A percentile compares a stretch with the other conserved stretches of the same genome.
These are phyloP conservation scores for Aspergillus haitiensis DNA, from an alignment of 495 filamentous ascomycete genomes.

Conservation along the genomic window DNA sequence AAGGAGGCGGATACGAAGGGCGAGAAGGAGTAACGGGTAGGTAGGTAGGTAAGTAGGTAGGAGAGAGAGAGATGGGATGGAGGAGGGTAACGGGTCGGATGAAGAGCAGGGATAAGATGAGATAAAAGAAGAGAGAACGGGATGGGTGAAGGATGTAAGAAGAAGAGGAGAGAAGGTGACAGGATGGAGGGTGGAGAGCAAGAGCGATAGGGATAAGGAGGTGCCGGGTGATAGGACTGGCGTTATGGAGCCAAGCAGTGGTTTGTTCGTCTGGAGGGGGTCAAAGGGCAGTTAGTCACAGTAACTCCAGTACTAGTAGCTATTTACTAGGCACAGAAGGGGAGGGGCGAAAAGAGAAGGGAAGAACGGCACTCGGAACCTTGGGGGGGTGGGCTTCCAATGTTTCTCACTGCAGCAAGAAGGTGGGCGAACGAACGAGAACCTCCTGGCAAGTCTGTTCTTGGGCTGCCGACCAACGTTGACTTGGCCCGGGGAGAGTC, in stretches of 20 bases:
- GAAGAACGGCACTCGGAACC: slow-evolving; percentile 25
- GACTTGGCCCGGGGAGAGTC: slow-evolving; percentile 6
- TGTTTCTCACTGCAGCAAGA: slow-evolving; percentile 17
- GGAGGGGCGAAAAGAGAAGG: slow-evolving; percentile 26
- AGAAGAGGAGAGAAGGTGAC: slow-evolving; percentile 19
- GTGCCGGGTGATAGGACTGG: slow-evolving; percentile 19
- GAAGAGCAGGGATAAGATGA: slow-evolving; percentile 22
- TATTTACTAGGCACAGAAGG: too few relatives aligned
- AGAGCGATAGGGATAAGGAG: slow-evolving; percentile 29
- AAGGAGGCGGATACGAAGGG: not conserved
- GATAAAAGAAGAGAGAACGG: slow-evolving; percentile 31
- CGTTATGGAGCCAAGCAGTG: slow-evolving; percentile 3
- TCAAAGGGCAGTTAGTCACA: slow-evolving; percentile 5
- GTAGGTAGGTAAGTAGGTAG: slow-evolving; percentile 16
- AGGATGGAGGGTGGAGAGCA: slow-evolving; percentile 22
- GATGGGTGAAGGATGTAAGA: slow-evolving; percentile 26
- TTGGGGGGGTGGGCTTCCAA: slow-evolving; percentile 17
- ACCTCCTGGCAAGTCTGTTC: slow-evolving; percentile 11
- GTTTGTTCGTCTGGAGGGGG: slow-evolving; percentile 2
- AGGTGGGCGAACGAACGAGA: slow-evolving; percentile 27
- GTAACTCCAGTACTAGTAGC: slow-evolving; percentile 10
- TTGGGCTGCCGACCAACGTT: slow-evolving; percentile 16
- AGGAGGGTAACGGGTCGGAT: slow-evolving; percentile 18
- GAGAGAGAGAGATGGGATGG: slow-evolving; percentile 22
- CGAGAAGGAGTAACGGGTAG: slow-evolving; percentile 6